Evolutionary conservation across 495 filamentous ascomycete species (phyloP).

Genomic region (Aspergillus olivimuriae): DNA sequence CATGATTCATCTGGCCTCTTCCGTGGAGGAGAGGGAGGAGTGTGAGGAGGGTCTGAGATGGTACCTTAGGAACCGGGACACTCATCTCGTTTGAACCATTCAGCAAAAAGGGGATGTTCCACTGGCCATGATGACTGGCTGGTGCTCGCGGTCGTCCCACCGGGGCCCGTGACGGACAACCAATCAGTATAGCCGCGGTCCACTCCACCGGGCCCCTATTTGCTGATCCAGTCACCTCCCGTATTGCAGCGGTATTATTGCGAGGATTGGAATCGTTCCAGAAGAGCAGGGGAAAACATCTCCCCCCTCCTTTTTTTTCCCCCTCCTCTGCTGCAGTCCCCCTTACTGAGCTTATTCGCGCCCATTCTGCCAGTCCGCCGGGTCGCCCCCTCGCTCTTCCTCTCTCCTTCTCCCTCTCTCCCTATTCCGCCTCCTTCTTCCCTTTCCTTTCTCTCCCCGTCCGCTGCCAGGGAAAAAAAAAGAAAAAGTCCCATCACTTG

Average conservation of each 20-base stretch:
- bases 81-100: too few relatives aligned
- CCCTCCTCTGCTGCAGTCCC: too few relatives aligned
- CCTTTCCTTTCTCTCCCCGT: slow-evolving; percentile 20
- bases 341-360: slow-evolving; percentile 13
- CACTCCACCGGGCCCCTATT: slow-evolving; percentile 1
- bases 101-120: too few relatives aligned
- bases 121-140: too few relatives aligned
- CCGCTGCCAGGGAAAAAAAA: too few relatives aligned
- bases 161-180: background rate
- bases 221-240: slow-evolving; percentile 8
- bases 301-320: slow-evolving; percentile 14
- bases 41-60: too few relatives aligned
- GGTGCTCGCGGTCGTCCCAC: too few relatives aligned
- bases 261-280: slow-evolving; percentile 3
- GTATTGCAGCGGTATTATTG: too few relatives aligned
- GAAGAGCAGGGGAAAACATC: slow-evolving; percentile 6
- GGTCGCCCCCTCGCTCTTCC: background rate
- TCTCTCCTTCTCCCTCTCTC: slow-evolving; percentile 2
- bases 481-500: slow-evolving; percentile 16
- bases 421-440: slow-evolving; percentile 11
- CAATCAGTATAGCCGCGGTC: background rate
- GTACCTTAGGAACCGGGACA: too few relatives aligned
- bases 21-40: too few relatives aligned
- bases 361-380: slow-evolving; percentile 13
- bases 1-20: too few relatives aligned